Evolutionary conservation across 108 stramenopile species (phyloP).

Genomic region (Cyclotella cryptica): DNA sequence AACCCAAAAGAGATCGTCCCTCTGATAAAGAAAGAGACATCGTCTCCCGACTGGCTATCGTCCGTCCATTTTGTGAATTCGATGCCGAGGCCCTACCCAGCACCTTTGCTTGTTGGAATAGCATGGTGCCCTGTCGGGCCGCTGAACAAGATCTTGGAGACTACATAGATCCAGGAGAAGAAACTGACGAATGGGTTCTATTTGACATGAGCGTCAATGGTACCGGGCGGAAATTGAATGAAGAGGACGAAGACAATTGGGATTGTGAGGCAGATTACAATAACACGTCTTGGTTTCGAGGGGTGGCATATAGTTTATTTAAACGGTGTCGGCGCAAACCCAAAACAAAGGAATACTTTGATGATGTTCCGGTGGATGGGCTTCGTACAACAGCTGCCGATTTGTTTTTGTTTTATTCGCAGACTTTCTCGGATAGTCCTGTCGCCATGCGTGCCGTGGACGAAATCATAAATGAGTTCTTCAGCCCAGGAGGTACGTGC

Average conservation of each 20-base stretch:
- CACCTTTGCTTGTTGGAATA: conserved; percentile 63
- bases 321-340: conserved; percentile 28
- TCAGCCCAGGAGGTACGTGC: conserved; percentile 34
- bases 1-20: conserved; percentile 35
- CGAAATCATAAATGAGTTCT: conserved; percentile 37
- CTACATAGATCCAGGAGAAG: conserved; percentile 22
- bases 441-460: conserved; percentile 36
- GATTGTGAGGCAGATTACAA: conserved; percentile 32
- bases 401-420: conserved; percentile 45
- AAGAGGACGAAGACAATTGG: conserved; percentile 35
- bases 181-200: conserved; percentile 45
- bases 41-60: conserved; percentile 47
- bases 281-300: conserved; percentile 21
- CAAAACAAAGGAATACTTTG: conserved; percentile 25
- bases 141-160: conserved; percentile 53
- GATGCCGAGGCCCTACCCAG: conserved; percentile 54
- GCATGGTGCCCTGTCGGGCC: conserved; percentile 57
- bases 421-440: conserved; percentile 32
- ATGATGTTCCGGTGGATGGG: conserved; percentile 36
- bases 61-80: conserved; percentile 64
- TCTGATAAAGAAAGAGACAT: conserved; percentile 43
- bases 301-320: conserved; percentile 21
- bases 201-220: conserved; percentile 48
- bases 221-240: conserved; percentile 20
- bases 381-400: conserved; percentile 30